Conservation (phyloP, 2,329 filamentous ascomycete genomes). For the Penicillium freii region DNA sequence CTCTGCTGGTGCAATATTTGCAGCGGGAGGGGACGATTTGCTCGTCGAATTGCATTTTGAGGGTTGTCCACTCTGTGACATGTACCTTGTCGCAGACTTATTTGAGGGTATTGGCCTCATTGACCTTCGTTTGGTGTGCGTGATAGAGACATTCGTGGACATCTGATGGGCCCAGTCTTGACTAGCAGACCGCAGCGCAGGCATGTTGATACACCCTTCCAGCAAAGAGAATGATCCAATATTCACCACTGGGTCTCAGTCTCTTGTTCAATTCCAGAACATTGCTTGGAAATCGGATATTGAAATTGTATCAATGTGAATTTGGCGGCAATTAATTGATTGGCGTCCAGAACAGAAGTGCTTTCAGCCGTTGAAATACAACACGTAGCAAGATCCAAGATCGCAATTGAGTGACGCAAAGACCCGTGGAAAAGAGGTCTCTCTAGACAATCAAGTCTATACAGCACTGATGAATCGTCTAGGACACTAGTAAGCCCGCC, state of each 20-base stretch:
- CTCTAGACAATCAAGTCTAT: background rate
- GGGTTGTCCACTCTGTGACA: background rate
- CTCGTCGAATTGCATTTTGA: background rate
- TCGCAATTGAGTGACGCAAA: background rate
- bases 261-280: background rate
- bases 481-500: background rate
- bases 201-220: background rate
- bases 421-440: background rate
- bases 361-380: background rate
- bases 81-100: background rate
- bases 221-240: background rate
- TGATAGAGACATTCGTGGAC: background rate
- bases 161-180: conserved; percentile 1
- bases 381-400: background rate
- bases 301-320: background rate
- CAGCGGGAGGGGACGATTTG: conserved; percentile 22
- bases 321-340: background rate
- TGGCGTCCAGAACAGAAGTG: background rate
- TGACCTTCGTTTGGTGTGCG: background rate
- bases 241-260: background rate
- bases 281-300: background rate
- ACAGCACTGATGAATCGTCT: background rate
- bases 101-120: background rate
- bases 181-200: background rate
- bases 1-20: conserved; percentile 47